Conservation (phyloP, 345 rosid genomes). For the Microthlaspi erraticum region DNA sequence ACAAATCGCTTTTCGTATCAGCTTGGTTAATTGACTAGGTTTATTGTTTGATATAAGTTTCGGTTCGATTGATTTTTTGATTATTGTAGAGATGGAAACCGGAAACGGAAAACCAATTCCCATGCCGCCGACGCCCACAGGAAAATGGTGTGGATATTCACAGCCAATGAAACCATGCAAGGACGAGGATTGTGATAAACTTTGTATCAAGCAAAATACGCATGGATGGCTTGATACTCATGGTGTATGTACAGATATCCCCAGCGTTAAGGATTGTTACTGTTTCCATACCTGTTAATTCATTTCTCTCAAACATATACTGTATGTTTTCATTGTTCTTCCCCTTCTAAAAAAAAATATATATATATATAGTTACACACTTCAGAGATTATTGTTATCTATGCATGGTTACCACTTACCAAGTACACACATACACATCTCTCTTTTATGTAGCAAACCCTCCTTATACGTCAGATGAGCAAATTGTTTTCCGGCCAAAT, state of each 20-base stretch:
- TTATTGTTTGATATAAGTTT: not conserved
- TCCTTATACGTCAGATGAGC: too few relatives aligned
- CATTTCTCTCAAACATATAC: not conserved
- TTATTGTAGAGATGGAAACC: slow-evolving; percentile 13
- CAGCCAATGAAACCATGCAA: slow-evolving; percentile 12
- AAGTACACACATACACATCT: too few relatives aligned
- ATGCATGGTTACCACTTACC: too few relatives aligned
- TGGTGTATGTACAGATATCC: slow-evolving; percentile 14
- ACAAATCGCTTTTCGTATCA: not conserved
- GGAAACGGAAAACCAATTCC: not conserved
- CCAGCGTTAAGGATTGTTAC: slow-evolving; percentile 13
- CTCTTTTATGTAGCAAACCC: too few relatives aligned
- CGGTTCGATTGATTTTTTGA: too few relatives aligned
- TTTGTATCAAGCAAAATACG: not conserved
- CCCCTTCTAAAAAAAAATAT: too few relatives aligned
- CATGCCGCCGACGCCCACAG: not conserved
- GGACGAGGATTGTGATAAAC: not conserved
- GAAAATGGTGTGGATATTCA: slow-evolving; percentile 22
- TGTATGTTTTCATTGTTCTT: not conserved
- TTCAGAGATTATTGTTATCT: not conserved
- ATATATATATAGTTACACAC: not conserved
- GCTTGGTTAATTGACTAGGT: not conserved
- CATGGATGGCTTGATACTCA: slow-evolving; percentile 10
- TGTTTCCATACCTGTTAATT: slow-evolving; percentile 31
- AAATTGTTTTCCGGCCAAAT: too few relatives aligned